Conservation (phyloP, 2,329 filamentous ascomycete genomes). For the Fusarium irregulare region DNA sequence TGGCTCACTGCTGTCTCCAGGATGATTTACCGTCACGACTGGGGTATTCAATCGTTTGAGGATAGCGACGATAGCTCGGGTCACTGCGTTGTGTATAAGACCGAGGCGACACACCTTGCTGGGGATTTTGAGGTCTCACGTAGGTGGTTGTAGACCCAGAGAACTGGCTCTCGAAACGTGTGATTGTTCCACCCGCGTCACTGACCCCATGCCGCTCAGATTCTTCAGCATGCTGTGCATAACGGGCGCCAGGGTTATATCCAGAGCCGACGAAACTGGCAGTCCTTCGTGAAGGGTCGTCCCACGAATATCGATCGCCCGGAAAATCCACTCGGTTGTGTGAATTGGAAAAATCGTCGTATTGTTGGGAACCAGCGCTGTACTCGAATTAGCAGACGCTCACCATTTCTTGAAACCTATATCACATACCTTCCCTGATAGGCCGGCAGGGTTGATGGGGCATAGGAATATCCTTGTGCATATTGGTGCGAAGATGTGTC, state of each 20-base stretch:
- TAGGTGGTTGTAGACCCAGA: background rate
- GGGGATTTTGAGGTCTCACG: background rate
- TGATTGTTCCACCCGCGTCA: slow-evolving; percentile 1
- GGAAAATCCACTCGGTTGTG: slow-evolving; percentile 1
- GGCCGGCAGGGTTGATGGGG: slow-evolving; percentile 9
- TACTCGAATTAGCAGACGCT: slow-evolving; percentile 3
- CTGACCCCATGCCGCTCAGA: background rate
- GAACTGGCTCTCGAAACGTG: slow-evolving; percentile 13
- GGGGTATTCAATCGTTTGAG: background rate
- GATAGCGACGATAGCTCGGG: background rate
- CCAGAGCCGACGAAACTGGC: slow-evolving; percentile 6
- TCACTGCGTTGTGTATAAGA: background rate
- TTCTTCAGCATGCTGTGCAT: background rate
- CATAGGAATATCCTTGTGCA: background rate
- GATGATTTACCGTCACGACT: background rate
- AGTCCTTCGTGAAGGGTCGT: slow-evolving; percentile 8
- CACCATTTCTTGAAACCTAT: background rate
- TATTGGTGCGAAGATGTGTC: background rate
- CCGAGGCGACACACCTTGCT: background rate
- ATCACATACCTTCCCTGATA: slow-evolving; percentile 30
- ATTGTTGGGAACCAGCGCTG: background rate
- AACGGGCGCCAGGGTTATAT: background rate
- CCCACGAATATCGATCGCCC: background rate
- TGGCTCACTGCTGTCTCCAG: background rate
- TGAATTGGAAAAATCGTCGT: background rate